phyloP scores from a whole-genome alignment of 257 asterid genomes.

The Apocynum venetum region DNA sequence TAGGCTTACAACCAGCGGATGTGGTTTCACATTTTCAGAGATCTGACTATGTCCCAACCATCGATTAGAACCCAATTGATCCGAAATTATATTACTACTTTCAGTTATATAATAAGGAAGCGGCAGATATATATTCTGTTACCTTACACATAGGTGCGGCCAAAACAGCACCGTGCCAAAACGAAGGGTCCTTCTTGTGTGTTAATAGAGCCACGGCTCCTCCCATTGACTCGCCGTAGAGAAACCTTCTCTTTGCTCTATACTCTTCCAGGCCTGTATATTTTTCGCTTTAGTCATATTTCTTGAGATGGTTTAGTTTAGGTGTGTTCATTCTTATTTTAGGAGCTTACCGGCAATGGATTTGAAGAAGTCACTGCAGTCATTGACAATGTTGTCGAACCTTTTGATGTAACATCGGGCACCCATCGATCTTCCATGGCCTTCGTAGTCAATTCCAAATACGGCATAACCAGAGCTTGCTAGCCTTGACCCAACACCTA shows the following conservation, averaged over 20 bases:
- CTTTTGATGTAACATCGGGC: constrained; percentile 73
- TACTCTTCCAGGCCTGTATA: constrained; percentile 60
- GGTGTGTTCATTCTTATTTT: background rate
- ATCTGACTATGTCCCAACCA: constrained; percentile 35
- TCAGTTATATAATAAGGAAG: too few relatives aligned
- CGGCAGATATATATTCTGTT: background rate
- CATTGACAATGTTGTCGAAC: constrained; percentile 71
- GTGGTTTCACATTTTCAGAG: constrained; percentile 88
- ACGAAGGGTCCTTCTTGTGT: constrained; percentile 72
- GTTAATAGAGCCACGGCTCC: constrained; percentile 77
- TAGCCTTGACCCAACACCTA: constrained; percentile 71
- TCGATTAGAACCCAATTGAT: background rate
- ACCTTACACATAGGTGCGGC: constrained; percentile 99
- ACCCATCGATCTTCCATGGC: constrained; percentile 86
- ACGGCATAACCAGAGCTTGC: constrained; percentile 74
- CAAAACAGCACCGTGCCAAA: constrained; percentile 88
- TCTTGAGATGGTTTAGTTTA: too few relatives aligned
- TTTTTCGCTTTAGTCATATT: background rate
- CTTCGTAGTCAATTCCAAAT: constrained; percentile 88
- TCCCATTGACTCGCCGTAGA: constrained; percentile 98
- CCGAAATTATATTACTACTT: too few relatives aligned
- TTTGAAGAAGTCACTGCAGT: constrained; percentile 59
- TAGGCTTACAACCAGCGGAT: constrained; percentile 65
- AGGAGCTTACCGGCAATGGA: constrained; percentile 59
- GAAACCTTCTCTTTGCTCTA: constrained; percentile 52